Percentiles rank a stretch among this genome's conserved stretches.
phyloP scores from a whole-genome alignment of 108 stramenopile species.

The Skeletonema marinoi region DNA sequence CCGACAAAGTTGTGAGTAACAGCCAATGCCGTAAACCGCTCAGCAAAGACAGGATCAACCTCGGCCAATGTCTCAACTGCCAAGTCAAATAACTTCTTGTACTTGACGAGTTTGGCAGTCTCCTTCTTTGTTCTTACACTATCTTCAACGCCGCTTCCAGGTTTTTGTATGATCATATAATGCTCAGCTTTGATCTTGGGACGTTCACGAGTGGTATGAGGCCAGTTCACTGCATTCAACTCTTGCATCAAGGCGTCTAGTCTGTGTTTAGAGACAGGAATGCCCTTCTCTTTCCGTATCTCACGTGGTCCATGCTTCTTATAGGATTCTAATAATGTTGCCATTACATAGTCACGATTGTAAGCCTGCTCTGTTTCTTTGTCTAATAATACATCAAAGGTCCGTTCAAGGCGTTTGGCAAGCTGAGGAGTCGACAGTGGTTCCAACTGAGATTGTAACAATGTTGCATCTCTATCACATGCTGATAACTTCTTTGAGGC shows the following conservation, averaged over 20 bases:
- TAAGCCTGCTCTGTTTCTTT: conserved; percentile 20
- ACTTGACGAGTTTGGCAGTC: conserved; percentile 50
- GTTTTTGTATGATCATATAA: conserved; percentile 67
- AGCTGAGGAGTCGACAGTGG: conserved; percentile 58
- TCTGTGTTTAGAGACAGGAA: conserved; percentile 14
- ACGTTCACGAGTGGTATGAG: conserved; percentile 49
- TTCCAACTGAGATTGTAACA: conserved; percentile 67
- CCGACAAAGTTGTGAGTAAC: conserved; percentile 69
- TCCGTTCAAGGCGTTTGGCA: conserved; percentile 47
- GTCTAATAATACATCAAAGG: conserved; percentile 51
- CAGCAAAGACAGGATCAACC: conserved; percentile 55
- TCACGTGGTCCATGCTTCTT: conserved; percentile 38
- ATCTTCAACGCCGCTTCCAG: conserved; percentile 16
- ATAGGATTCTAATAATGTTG: conserved; percentile 46
- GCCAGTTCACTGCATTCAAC: conserved; percentile 41
- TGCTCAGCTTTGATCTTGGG: conserved; percentile 57
- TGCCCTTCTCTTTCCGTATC: conserved; percentile 19
- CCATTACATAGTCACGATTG: conserved; percentile 58
- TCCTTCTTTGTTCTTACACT: conserved; percentile 47
- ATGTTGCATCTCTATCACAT: conserved; percentile 61
- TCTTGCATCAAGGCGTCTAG: conserved; percentile 33
- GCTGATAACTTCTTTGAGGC: conserved; percentile 35
- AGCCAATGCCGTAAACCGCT: conserved; percentile 63
- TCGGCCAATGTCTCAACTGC: conserved; percentile 51
- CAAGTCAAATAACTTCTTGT: conserved; percentile 52